These are phyloP conservation scores for Raddia distichophylla DNA, from an alignment of 176 grass and related monocot genomes.

Conservation along the genomic window DNA sequence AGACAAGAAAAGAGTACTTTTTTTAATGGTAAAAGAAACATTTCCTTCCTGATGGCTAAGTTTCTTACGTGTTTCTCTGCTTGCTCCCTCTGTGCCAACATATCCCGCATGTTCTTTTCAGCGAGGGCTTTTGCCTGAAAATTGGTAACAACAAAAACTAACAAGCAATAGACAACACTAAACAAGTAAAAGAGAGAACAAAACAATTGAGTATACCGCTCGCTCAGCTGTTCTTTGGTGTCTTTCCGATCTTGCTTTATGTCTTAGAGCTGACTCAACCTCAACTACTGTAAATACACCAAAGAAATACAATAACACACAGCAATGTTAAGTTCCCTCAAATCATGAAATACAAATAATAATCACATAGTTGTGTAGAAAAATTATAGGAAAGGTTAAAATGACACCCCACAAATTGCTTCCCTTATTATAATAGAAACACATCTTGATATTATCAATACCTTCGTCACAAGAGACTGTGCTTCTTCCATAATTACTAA, in stretches of 20 bases:
- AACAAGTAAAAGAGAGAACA: conserved; percentile 36
- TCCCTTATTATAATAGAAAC: conserved; percentile 24
- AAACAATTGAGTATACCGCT: conserved; percentile 62
- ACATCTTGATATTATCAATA: conserved; percentile 34
- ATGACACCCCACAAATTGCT: conserved; percentile 11
- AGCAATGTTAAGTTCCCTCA: background rate
- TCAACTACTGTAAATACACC: conserved; percentile 51
- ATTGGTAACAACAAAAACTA: conserved; percentile 38
- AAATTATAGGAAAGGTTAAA: conserved; percentile 3
- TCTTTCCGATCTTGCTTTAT: conserved; percentile 90
- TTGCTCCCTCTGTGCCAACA: conserved; percentile 92
- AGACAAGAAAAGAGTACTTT: conserved; percentile 20
- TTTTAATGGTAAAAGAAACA: background rate
- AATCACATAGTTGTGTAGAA: conserved; percentile 15
- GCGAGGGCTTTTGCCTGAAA: conserved; percentile 95
- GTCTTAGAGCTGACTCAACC: conserved; percentile 77
- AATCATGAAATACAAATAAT: background rate
- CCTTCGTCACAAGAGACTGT: conserved; percentile 54
- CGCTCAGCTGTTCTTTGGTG: conserved; percentile 85
- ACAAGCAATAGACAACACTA: conserved; percentile 12
- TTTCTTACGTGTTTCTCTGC: conserved; percentile 83
- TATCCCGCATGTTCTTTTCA: conserved; percentile 89
- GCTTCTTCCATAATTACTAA: conserved; percentile 43
- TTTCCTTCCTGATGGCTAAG: conserved; percentile 19
- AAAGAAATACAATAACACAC: conserved; percentile 30